A percentile compares a stretch with the other conserved stretches of the same genome.
Evolutionary conservation across 768 basidiomycete genomes (phyloP).

Genomic region (Trametes gibbosa): DNA sequence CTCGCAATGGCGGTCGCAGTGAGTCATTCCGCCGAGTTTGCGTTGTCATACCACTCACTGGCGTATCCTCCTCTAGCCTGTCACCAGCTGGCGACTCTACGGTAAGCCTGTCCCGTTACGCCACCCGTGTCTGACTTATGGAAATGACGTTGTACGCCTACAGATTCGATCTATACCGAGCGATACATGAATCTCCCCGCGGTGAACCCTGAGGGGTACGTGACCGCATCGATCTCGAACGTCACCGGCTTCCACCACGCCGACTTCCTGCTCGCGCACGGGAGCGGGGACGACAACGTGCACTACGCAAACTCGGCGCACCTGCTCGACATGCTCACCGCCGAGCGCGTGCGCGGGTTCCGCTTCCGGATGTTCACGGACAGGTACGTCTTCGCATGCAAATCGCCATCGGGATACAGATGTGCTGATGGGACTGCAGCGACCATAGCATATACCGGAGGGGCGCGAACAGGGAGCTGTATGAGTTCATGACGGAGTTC

Average conservation of each 20-base stretch:
- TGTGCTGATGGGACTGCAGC: constrained; percentile 38
- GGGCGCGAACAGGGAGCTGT: constrained; percentile 81
- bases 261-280: constrained; percentile 85
- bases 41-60: constrained; percentile 5
- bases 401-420: not conserved
- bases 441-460: constrained; percentile 76
- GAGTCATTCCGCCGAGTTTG: constrained; percentile 30
- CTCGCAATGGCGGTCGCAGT: constrained; percentile 91
- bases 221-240: constrained; percentile 83
- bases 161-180: constrained; percentile 96
- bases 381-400: constrained; percentile 50
- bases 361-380: constrained; percentile 97
- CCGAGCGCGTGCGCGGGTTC: constrained; percentile 65
- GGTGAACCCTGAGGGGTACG: constrained; percentile 82
- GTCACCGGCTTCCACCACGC: constrained; percentile 83
- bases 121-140: not conserved
- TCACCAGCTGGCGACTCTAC: constrained; percentile 83
- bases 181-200: constrained; percentile 90
- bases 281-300: constrained; percentile 95
- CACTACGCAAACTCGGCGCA: constrained; percentile 92
- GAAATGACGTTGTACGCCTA: not conserved
- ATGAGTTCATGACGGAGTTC: constrained; percentile 82
- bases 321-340: constrained; percentile 90
- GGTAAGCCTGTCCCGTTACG: constrained; percentile 40
- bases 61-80: constrained; percentile 57